Conservation (phyloP, 345 rosid species). For the Euclidium syriacum region DNA sequence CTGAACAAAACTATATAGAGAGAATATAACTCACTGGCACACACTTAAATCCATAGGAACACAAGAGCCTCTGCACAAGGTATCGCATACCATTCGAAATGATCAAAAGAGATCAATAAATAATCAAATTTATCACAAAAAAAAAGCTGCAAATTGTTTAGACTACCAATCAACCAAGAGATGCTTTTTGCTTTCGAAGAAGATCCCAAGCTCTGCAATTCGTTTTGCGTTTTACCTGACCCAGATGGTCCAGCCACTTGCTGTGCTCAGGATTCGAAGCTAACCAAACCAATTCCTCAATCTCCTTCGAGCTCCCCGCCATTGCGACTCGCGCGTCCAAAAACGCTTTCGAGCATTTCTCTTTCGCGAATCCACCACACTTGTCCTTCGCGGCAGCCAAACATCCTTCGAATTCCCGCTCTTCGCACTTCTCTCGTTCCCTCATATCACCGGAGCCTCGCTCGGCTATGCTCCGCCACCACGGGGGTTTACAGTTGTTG, state of each 20-base stretch:
- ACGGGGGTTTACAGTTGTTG: conserved; percentile 63
- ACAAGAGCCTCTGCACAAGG: too few species aligned
- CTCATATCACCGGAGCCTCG: conserved; percentile 36
- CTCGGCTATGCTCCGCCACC: conserved; percentile 58
- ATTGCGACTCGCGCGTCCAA: conserved; percentile 60
- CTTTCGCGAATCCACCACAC: conserved; percentile 59
- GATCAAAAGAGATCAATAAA: too few species aligned
- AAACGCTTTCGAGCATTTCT: conserved; percentile 48
- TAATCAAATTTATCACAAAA: too few species aligned
- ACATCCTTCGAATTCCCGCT: conserved; percentile 63
- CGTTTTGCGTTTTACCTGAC: conserved; percentile 11
- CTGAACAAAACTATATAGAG: too few species aligned
- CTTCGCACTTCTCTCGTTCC: conserved; percentile 74
- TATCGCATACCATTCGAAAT: too few species aligned
- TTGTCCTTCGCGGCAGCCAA: conserved; percentile 54
- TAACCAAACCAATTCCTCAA: conserved; percentile 34
- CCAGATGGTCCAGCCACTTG: conserved; percentile 20
- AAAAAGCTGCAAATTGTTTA: too few species aligned
- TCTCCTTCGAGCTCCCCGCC: conserved; percentile 20
- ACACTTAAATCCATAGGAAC: too few species aligned
- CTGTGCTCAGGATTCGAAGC: conserved; percentile 43
- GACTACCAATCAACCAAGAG: neutral
- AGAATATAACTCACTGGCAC: too few species aligned
- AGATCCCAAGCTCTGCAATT: conserved; percentile 45
- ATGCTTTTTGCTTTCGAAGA: neutral